Base-by-base conservation (phyloP, 2,329 filamentous ascomycete species). In the Botryosphaeria dothidea region DNA sequence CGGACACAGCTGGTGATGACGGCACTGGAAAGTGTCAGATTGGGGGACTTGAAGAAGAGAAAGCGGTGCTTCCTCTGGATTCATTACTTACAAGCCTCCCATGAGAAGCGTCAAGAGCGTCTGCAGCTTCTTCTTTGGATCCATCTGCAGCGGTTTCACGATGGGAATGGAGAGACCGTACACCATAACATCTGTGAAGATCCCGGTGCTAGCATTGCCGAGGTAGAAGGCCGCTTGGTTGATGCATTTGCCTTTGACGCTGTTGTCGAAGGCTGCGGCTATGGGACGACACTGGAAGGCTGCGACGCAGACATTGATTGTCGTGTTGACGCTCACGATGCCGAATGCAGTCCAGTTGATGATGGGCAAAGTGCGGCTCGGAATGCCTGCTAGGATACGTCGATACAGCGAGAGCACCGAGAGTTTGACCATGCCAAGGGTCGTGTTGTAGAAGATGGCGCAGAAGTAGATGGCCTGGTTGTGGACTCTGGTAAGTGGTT, bases 401-500 rank as follows among this genome's bases (percentile, higher is more conserved):
- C 62, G 67, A 69, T 83, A 83, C 38, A 83, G 77, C 25, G 76
- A 75, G 21, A 83, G 74, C 2, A 82, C 79, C 1, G 81, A 83
- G 29, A 79, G 74, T 69, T 84, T 84, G 71, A 83, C 74, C 69
- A 83, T 82, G 21, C 81, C 80, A 3, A 83, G 72, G 36, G 73
- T 76, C 41, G 80, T 77, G 23, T 82, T 80, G 66, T 83, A 82
- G 68, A 84, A 84, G 70, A 79, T 83, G 13, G 77, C 67, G 41
- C 65, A 67, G 15, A 71, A 66, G 62, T 83, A 66, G 77, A 83
- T 66, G 81, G 78, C 73, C 80, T 82, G 36, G 80, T 8, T 2
- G 15, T 11, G 13, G 60, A 15, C 17, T 41, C 5, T 1, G 7
- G 45, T 66, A 9, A 66, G 65, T 58, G n/a, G 41, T 11, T 34